Conservation (phyloP, 768 basidiomycete species). For the Hypholoma sublateritium region DNA sequence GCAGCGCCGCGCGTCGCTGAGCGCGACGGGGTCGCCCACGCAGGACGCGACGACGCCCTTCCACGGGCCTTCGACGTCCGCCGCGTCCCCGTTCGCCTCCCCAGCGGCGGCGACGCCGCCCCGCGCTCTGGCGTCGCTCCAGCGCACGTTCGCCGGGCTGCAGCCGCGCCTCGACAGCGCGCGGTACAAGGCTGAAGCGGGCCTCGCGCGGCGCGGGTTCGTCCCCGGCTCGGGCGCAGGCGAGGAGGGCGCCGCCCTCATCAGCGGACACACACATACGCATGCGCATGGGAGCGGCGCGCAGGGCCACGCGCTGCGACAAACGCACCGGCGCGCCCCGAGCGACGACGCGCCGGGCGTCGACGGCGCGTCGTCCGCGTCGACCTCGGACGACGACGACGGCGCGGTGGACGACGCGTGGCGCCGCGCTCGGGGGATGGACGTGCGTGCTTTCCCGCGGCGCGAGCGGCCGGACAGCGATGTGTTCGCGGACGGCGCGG, state of each 20-base stretch:
- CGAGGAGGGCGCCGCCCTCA: background rate
- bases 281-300: background rate
- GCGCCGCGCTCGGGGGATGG: background rate
- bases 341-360: background rate
- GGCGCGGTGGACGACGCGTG: background rate
- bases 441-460: background rate
- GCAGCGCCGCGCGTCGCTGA: constrained; percentile 1
- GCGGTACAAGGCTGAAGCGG: constrained; percentile 72
- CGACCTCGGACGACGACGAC: background rate
- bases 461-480: background rate
- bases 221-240: constrained; percentile 35
- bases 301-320: too few species aligned
- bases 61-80: background rate
- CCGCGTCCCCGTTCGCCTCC: background rate
- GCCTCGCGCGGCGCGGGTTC: constrained; percentile 59
- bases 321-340: too few species aligned
- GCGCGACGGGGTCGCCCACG: background rate
- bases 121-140: constrained; percentile 27
- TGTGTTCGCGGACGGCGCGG: background rate
- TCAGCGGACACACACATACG: background rate
- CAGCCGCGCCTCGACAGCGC: constrained; percentile 55
- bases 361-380: background rate
- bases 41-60: background rate
- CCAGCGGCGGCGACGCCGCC: background rate
- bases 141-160: constrained; percentile 42